Evolutionary conservation across 495 filamentous ascomycete species (phyloP), one percentile per base, ranked within the genome.

Genomic region (Elaphomyces granulatus): DNA sequence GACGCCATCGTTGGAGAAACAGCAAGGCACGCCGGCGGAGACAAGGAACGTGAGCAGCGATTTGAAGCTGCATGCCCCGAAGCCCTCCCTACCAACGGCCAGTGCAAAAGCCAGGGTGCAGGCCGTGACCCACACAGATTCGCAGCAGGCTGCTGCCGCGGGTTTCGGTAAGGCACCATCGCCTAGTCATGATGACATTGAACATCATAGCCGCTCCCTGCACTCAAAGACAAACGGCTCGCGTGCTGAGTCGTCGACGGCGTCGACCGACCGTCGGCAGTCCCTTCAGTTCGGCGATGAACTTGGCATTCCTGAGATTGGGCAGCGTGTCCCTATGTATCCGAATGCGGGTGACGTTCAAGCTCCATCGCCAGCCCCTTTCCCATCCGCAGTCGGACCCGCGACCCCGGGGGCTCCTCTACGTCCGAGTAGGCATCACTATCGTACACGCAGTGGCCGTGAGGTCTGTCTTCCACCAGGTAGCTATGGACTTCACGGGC

Each of bases 321-420:
- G 87, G 28, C 70, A 77, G 51, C 73, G 85, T 49, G 87, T 96
- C 15, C 92, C 90, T 23, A 93, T 99, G 86, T 80, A 88, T 51
- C 79, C 79, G 26, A 77, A 92, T 61, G 87, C 87, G 30, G 90
- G 90, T 32, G 90, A 96, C 58, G 92, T 99, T 8, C 90, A 99
- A 61, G 90, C 90, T 9, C 90, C 90, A 0, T 87, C 92, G 0
- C 85, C 87, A 2, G 74, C 80, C 12, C 83, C 77, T n/a, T 61
- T 60, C 36, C 45, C 34, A 6, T 59, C 65, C 21, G 63, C 70
- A 3, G 59, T 72, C 28, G 59, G 59, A 14, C 66, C 65, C 23
- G 56, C 70, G 15, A 60, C 68, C 20, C 12, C 23, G 6, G 23
- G 6, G 6, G 23, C 23, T 28, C 6, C 6, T 12, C 23, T 6